A percentile compares a stretch with the other conserved stretches of the same genome.
phyloP scores from a whole-genome alignment of 78 protist genomes.

The Planoprotostelium fungivorum region DNA sequence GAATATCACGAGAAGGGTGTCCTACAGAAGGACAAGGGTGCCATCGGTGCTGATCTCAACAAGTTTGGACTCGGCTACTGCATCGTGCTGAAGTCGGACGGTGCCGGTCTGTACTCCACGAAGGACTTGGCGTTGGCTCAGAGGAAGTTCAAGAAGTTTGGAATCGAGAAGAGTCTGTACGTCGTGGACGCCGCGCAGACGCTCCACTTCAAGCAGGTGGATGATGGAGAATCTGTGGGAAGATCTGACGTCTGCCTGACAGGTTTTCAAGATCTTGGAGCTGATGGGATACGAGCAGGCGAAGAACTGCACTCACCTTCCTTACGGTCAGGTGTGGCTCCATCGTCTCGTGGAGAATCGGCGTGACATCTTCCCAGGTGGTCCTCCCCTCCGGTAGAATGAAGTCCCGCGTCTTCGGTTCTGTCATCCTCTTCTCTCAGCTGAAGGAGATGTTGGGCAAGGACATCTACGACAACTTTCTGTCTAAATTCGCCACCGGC shows the following conservation, averaged over 20 bases:
- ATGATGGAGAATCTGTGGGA: background rate
- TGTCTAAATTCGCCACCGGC: background rate
- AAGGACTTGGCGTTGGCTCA: background rate
- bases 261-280: background rate
- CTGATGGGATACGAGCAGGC: background rate
- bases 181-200: background rate
- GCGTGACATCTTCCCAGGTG: background rate
- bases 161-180: background rate
- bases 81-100: background rate
- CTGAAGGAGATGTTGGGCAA: background rate
- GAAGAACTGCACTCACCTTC: background rate
- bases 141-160: background rate
- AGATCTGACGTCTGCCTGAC: background rate
- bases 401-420: background rate
- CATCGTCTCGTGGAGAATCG: background rate
- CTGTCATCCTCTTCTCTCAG: background rate
- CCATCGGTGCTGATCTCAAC: constrained; percentile 2
- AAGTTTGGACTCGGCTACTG: background rate
- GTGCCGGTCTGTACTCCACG: background rate
- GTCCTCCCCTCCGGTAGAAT: background rate
- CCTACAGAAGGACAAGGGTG: background rate
- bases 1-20: background rate
- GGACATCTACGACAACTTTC: background rate
- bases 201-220: background rate
- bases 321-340: background rate